A percentile compares a stretch with the other conserved stretches of the same genome.
Conservation (phyloP, 1,139 yeast species). For the Barnettozyma hawaiiensis region DNA sequence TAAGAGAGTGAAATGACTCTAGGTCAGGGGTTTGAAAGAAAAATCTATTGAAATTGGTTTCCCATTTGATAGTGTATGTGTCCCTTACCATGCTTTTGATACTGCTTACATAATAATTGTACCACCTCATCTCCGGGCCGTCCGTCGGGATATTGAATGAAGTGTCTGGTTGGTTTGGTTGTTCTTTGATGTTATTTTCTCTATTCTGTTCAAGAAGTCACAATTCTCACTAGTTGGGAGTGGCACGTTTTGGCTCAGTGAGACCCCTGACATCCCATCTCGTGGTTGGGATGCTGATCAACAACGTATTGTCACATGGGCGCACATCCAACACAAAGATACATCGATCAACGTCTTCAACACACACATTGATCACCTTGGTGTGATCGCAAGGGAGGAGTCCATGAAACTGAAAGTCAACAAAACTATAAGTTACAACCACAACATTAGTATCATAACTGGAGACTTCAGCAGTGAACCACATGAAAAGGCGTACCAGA, state of each 20-base stretch:
- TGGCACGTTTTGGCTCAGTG: slow-evolving; percentile 40
- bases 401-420: slow-evolving; percentile 43
- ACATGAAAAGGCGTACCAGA: slow-evolving; percentile 42
- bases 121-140: too few relatives aligned
- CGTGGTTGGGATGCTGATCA: slow-evolving; percentile 55
- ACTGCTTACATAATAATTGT: neutral
- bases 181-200: too few relatives aligned
- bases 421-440: slow-evolving; percentile 36
- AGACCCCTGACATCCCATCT: slow-evolving; percentile 44
- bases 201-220: slow-evolving; percentile 34
- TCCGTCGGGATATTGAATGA: too few relatives aligned
- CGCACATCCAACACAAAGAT: slow-evolving; percentile 33
- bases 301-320: slow-evolving; percentile 42
- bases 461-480: slow-evolving; percentile 53
- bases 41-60: too few relatives aligned
- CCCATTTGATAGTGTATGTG: too few relatives aligned
- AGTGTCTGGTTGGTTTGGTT: too few relatives aligned
- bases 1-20: too few relatives aligned
- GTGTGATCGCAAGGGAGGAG: slow-evolving; percentile 41
- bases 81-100: neutral
- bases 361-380: slow-evolving; percentile 56
- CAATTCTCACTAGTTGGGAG: slow-evolving; percentile 37
- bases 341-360: slow-evolving; percentile 40
- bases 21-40: too few relatives aligned
- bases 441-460: slow-evolving; percentile 38